phyloP scores from a whole-genome alignment of 2,329 filamentous ascomycete species.

The Neophaeococcomyces mojaviensis region DNA sequence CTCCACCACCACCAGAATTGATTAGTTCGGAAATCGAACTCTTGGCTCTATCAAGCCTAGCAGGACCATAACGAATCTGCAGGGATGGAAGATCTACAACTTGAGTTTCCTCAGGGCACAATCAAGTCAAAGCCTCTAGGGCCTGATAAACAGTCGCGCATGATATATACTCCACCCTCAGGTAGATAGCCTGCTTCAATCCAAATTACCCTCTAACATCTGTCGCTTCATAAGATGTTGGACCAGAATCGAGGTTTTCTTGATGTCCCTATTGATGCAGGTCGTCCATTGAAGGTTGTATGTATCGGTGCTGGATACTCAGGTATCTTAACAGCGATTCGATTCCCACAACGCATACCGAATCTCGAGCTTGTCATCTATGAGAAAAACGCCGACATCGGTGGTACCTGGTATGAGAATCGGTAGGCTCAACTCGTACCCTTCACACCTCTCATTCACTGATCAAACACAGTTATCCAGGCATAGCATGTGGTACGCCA shows the following conservation, averaged over 20 bases:
- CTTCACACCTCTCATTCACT: neutral
- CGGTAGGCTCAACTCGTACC: slow-evolving; percentile 25
- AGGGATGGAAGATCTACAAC: too few species aligned
- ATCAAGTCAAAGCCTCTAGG: too few species aligned
- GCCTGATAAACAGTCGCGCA: too few species aligned
- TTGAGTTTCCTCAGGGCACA: too few species aligned
- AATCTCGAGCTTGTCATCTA: slow-evolving; percentile 21
- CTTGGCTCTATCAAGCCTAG: too few species aligned
- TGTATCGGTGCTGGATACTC: slow-evolving; percentile 33
- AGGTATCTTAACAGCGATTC: slow-evolving; percentile 24
- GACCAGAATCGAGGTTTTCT: slow-evolving; percentile 67
- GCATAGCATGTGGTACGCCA: slow-evolving; percentile 28
- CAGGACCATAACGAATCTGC: too few species aligned
- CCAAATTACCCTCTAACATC: too few species aligned
- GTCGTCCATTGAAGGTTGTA: slow-evolving; percentile 18
- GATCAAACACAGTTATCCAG: slow-evolving; percentile 25
- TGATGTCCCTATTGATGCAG: slow-evolving; percentile 53
- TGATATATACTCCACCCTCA: too few species aligned
- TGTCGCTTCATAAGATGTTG: too few species aligned
- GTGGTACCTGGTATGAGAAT: slow-evolving; percentile 33
- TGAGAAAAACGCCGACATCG: slow-evolving; percentile 27
- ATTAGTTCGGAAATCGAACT: too few species aligned
- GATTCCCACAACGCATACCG: slow-evolving; percentile 15
- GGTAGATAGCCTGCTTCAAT: too few species aligned
- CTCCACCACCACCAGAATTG: too few species aligned